Evolutionary conservation across 805 yeast genomes (phyloP).

Genomic region (Lachancea meyersii): DNA sequence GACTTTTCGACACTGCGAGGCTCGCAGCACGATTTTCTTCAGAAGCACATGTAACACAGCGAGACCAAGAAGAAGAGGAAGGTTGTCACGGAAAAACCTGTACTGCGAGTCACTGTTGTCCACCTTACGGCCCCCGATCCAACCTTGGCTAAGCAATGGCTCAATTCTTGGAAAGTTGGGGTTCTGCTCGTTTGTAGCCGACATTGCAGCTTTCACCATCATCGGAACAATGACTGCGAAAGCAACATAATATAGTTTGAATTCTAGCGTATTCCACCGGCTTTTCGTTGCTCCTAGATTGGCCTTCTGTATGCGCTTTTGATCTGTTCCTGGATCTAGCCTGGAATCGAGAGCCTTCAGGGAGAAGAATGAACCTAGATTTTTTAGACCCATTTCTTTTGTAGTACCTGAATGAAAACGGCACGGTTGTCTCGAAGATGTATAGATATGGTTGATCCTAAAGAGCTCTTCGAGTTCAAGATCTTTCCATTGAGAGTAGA

Average conservation of each 20-base stretch:
- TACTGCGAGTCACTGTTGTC: slow-evolving; percentile 93
- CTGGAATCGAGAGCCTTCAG: slow-evolving; percentile 27
- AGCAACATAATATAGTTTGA: slow-evolving; percentile 55
- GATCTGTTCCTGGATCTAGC: slow-evolving; percentile 18
- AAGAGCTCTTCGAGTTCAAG: no score
- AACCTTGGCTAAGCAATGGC: slow-evolving; percentile 65
- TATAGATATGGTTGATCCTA: no score
- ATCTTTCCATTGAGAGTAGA: no score
- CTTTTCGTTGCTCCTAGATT: slow-evolving; percentile 9
- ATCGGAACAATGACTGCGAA: slow-evolving; percentile 71
- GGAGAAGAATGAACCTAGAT: slow-evolving; percentile 21
- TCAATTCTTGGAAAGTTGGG: slow-evolving; percentile 63
- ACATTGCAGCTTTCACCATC: slow-evolving; percentile 76
- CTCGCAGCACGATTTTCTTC: slow-evolving; percentile 35
- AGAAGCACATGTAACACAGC: slow-evolving; percentile 48
- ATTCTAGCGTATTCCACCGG: slow-evolving; percentile 75
- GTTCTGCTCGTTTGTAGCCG: slow-evolving; percentile 68
- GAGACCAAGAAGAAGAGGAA: slow-evolving; percentile 53
- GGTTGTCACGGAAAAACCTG: slow-evolving; percentile 76
- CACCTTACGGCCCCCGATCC: slow-evolving; percentile 85
- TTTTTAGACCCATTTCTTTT: no score
- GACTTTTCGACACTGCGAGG: slow-evolving; percentile 37
- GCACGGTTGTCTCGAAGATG: no score
- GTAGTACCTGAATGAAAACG: no score
- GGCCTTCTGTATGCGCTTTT: slow-evolving; percentile 13